Conservation (phyloP, 2,329 filamentous ascomycete species). For the Rhytidhysteron rufulum region DNA sequence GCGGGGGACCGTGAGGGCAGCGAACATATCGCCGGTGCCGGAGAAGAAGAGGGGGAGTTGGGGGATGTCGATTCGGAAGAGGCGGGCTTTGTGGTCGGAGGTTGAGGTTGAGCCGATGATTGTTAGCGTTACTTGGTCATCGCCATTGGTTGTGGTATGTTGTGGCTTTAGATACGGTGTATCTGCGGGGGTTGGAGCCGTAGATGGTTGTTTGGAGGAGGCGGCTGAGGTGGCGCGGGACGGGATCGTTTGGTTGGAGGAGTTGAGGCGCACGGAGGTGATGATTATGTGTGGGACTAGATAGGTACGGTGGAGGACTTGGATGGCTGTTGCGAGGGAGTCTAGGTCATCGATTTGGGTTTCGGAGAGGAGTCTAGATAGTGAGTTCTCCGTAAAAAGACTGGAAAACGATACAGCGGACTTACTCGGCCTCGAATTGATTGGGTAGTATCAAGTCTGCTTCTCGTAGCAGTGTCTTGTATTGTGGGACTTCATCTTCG, state of each 20-base stretch:
- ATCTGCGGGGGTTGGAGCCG: neutral
- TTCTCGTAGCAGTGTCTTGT: conserved; percentile 72
- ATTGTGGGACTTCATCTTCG: conserved; percentile 86
- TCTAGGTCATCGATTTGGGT: conserved; percentile 74
- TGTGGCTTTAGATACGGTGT: neutral
- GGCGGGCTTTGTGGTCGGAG: conserved; percentile 62
- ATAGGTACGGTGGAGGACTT: conserved; percentile 71
- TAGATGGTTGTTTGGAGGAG: conserved; percentile 13
- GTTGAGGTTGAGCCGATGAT: conserved; percentile 76
- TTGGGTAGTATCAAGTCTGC: conserved; percentile 94
- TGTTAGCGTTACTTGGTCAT: conserved; percentile 49
- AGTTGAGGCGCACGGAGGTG: conserved; percentile 75
- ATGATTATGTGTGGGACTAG: conserved; percentile 84
- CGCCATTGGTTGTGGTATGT: conserved; percentile 3
- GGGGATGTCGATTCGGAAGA: conserved; percentile 85
- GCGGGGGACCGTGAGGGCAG: conserved; percentile 80
- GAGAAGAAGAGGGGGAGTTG: conserved; percentile 91
- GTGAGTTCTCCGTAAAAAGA: neutral
- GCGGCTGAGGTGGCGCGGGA: conserved; percentile 19
- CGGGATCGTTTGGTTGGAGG: conserved; percentile 43
- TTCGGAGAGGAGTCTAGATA: conserved; percentile 72
- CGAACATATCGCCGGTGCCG: conserved; percentile 98
- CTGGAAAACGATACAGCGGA: conserved; percentile 12
- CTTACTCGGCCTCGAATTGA: conserved; percentile 93
- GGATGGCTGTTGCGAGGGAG: conserved; percentile 70